Base-by-base conservation (phyloP, 371 early-diverging fungal genomes). In the Umbelopsis sp. region DNA sequence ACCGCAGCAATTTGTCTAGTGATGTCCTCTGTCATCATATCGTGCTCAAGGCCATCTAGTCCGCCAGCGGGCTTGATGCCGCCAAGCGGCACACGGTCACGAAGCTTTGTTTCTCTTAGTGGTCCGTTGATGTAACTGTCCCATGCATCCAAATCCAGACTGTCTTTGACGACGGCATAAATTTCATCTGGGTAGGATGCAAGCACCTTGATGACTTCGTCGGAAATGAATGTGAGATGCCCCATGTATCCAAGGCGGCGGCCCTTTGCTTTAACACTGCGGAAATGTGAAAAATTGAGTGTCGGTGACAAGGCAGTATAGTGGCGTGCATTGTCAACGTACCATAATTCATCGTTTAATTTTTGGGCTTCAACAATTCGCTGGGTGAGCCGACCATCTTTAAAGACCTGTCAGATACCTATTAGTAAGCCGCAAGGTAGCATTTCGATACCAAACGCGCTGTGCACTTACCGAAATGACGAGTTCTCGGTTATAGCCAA, bases 201-300 rank as follows among this genome's bases (percentile, higher is more conserved):
- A 41, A 94, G 73, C 48, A 96, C 74, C 69, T 93, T 92, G 68
- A 92, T 91, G 4, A 95, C 92, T 73, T 96, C 96, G 67, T 97
- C 98, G n/a, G 96, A 88, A 46, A 97, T 96, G 62, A 95, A 93
- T 0, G 96, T 96, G 66, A 97, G 79, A 70, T 97, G 97, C 1
- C 98, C 98, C 98, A 97, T 97, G 73, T 93, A 96, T 16, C 97
- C 98, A 37, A 95, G 84, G 44, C 96, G 86, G 29, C 91, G 87
- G n/a, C 96, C 96, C 51, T 92, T 93, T 5, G 94, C 92, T 70
- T 85, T 74, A 7, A 77, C 87, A 44, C 88, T 90, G 72, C 44
- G 63, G 37, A 32, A 41, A 69, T 3, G 45, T 37, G 22, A 22
- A 25, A 25, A 24, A 63, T 5, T 38, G 29, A 3, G 9, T n/a